Evolutionary conservation across 768 basidiomycete species (phyloP), one percentile per base, ranked within the genome.

Genomic region (Xerocomellus dryophilus): DNA sequence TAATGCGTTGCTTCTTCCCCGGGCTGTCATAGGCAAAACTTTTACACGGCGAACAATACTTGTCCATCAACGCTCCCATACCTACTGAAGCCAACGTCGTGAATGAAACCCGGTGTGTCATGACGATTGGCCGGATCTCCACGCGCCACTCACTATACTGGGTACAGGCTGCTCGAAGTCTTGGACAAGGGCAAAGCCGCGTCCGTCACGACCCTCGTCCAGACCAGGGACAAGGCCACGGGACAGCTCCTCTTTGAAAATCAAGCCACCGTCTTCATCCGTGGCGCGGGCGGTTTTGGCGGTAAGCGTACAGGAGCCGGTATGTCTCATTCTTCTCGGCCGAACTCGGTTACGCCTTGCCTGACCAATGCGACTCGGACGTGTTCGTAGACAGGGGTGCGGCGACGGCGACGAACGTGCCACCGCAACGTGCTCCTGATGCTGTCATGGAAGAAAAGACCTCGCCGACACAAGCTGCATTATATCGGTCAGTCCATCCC

Each of bases 11-110:
- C 12, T 36, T 36, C 31, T 20, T 39, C 41, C 17, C 7, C 7
- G 15, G 36, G 11, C 7, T 14, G 12, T 40, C 45, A 2, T 56
- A 93, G 92, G 92, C 94, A 43, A 98, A 93, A 73, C 78, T 99
- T n/a, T 81, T 99, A 17, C 97, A 99, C 67, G 97, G 97, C 42
- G 97, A 99, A 67, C 97, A 98, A 65, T 98, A 92, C 71, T 74
- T 99, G 61, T 80, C 83, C 56, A 91, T 99, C 69, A 87, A 89
- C 63, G 84, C 76, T 2, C 85, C 89, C 0, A 90, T 98, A 55
- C 95, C 96, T 1, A 92, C 92, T 0, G 84, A 79, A 54, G 96
- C 84, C 0, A 82, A 86, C 20, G 76, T 98, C 20, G 77, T 92
- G 29, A 95, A 79, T 66, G 77, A 88, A 59, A 80, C 84, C 6